phyloP scores from a whole-genome alignment of 129 eudicot genomes.

The Tagetes erecta region DNA sequence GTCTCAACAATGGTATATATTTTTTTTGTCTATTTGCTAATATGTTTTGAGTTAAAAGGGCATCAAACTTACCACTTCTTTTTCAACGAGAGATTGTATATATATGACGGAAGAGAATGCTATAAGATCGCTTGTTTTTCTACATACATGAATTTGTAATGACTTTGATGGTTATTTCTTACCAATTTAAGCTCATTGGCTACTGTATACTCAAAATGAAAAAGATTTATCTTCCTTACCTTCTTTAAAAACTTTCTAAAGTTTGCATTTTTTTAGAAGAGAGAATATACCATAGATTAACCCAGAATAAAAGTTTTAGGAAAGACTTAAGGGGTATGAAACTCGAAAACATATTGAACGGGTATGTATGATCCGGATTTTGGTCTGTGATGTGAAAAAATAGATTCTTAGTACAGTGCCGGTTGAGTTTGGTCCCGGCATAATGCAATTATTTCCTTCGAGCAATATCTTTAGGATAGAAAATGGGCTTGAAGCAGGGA shows the following conservation, averaged over 20 bases:
- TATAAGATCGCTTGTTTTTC: background rate
- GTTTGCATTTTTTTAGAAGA: background rate
- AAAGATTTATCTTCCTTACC: background rate
- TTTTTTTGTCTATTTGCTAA: background rate
- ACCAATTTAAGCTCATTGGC: background rate
- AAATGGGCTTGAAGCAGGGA: no score
- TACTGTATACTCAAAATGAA: background rate
- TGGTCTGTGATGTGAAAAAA: no score
- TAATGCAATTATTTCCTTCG: no score
- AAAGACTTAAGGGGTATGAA: no score
- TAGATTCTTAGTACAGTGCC: no score
- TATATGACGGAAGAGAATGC: background rate
- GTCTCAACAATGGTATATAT: slow-evolving; percentile 70
- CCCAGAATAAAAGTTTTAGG: no score
- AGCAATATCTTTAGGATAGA: no score
- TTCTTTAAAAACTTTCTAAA: background rate
- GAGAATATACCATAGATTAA: background rate
- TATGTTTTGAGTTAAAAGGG: no score
- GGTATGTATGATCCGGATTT: no score
- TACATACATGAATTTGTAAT: background rate
- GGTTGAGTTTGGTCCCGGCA: no score
- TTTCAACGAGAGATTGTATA: background rate
- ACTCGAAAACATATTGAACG: no score
- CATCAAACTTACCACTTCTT: background rate
- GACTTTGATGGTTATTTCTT: background rate